Evolutionary conservation across 768 basidiomycete species (phyloP).

Genomic region (Russula lepida): DNA sequence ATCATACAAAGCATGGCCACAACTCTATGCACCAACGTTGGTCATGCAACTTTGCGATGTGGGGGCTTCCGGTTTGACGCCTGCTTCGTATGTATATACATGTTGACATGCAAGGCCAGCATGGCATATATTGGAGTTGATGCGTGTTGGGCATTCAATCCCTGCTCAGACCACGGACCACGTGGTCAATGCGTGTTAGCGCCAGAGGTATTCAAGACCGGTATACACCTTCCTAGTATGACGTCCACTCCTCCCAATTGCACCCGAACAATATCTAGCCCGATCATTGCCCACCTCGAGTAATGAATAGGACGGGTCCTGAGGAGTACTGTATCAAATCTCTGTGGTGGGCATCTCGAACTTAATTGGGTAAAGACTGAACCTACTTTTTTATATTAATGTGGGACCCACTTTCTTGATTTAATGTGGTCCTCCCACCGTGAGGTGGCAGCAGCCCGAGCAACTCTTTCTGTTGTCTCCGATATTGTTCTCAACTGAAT

Average conservation of each 20-base stretch:
- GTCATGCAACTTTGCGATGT: background rate
- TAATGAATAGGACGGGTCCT: background rate
- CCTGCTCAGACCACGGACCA: constrained; percentile 3
- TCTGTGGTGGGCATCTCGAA: background rate
- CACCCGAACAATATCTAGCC: background rate
- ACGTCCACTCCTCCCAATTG: background rate
- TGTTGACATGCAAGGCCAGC: background rate
- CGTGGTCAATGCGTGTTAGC: constrained; percentile 1
- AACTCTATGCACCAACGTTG: background rate
- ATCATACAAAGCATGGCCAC: background rate
- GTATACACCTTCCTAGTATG: background rate
- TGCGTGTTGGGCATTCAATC: constrained; percentile 3
- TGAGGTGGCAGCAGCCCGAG: background rate
- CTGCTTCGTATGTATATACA: background rate
- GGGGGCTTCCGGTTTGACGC: background rate
- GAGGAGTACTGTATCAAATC: background rate
- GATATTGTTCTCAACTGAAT: constrained; percentile 5
- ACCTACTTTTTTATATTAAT: constrained; percentile 14
- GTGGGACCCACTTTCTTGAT: constrained; percentile 15
- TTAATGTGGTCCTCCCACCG: background rate
- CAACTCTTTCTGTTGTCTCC: background rate
- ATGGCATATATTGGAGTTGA: background rate
- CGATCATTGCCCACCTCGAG: background rate
- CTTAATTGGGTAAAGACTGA: constrained; percentile 14
- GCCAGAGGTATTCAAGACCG: background rate